A percentile compares a stretch with the other conserved stretches of the same genome.
These are phyloP conservation scores for Protomyces lactucae-debilis DNA, from an alignment of 1,139 yeast species.

Conservation along the genomic window DNA sequence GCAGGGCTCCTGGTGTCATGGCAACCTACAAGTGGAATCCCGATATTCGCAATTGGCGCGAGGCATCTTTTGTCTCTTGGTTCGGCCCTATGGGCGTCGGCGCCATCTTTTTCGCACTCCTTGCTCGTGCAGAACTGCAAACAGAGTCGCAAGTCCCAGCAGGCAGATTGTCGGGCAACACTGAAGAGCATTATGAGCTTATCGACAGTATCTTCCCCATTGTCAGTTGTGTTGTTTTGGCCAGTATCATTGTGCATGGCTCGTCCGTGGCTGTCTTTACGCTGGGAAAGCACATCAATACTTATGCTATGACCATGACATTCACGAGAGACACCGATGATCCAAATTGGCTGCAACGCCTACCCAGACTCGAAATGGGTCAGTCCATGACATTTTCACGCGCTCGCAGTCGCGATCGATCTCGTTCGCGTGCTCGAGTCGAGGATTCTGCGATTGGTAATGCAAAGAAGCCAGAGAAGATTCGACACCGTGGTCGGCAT, in stretches of 20 bases:
- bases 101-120: conserved; percentile 82
- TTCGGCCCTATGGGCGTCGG: conserved; percentile 99
- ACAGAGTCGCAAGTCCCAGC: conserved; percentile 38
- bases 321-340: conserved; percentile 64
- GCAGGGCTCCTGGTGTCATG: conserved; percentile 84
- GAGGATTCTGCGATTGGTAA: conserved; percentile 23
- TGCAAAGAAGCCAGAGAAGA: background rate
- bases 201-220: conserved; percentile 85
- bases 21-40: conserved; percentile 79
- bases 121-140: conserved; percentile 77
- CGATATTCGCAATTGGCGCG: conserved; percentile 90
- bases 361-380: conserved; percentile 71
- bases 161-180: conserved; percentile 39
- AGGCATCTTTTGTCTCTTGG: conserved; percentile 92
- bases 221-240: conserved; percentile 73
- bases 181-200: conserved; percentile 60
- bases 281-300: conserved; percentile 80
- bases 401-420: conserved; percentile 46
- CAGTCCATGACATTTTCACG: conserved; percentile 76
- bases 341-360: conserved; percentile 78
- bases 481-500: background rate
- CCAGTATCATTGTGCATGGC: conserved; percentile 91
- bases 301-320: conserved; percentile 89
- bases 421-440: conserved; percentile 1
- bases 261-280: conserved; percentile 93